Base-by-base conservation (phyloP, 2,329 filamentous ascomycete species). In the Fusarium tricinctum region DNA sequence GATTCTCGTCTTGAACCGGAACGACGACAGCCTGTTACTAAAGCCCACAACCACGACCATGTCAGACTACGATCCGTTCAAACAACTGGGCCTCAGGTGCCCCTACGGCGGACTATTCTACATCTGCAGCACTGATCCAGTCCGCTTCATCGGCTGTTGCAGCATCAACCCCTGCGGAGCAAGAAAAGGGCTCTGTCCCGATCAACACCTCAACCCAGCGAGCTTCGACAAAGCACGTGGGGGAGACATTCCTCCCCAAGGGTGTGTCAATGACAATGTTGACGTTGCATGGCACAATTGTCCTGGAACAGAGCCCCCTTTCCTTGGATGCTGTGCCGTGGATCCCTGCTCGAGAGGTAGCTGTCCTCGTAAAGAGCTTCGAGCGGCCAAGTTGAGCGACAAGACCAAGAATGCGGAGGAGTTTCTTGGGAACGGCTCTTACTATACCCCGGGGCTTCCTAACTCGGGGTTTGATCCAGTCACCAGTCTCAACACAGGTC, bases 91-190 rank as follows among this genome's bases (percentile, higher is more conserved):
- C 15, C 63, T 80, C 0, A 59, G 58, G 7, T 82, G 81, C 42
- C 76, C 76, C 1, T 56, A 50, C 2, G 74, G 72, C 5, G 76
- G 78, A 23, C 35, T 56, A 8, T 81, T 81, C 35, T 81, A 81
- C 73, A 71, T 81, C 57, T 81, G 81, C 65, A 43, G 62, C 6
- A 69, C 72, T 3, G 75, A 74, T 32, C 63, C 67, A 1, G 39
- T 59, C 5, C 76, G 76, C 30, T 83, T 82, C 66, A 55, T 83
- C 40, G 81, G 81, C 14, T 83, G 81, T 65, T 83, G 81, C 47
- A 68, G 60, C 13, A 68, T 62, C 26, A 73, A 80, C 57, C 77
- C 80, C 1, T 82, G 80, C 44, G 50, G 61, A 14, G 38, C 40
- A 12, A 52, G 51, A 39, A 66, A 68, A 15, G 71, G 70, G 1